Base-by-base conservation (phyloP, 2,329 filamentous ascomycete species). In the Daldinia sp. region DNA sequence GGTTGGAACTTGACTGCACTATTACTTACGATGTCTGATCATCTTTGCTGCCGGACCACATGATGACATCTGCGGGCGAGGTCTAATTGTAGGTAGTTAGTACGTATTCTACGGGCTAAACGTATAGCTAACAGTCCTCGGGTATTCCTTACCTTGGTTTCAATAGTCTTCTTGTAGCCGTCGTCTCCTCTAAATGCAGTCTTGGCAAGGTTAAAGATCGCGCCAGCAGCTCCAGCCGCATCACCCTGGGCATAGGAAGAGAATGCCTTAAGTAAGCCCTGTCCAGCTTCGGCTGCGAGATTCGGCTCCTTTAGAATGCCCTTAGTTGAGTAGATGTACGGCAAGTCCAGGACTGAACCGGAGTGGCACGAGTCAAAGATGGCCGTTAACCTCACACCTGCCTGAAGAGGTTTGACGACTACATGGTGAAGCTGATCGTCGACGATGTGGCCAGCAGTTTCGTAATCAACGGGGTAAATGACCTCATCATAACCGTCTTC, bases 41-140 rank as follows among this genome's bases (percentile, higher is more conserved):
- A 78, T 98, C 96, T 81, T 98, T 98, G 84, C 93, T 97, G 63
- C 96, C 96, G 61, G 93, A 97, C 89, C 94, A 96, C 93, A 98
- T 98, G 78, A 98, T 88, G 50, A 99, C 95, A 80, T 98, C 96
- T 50, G 96, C 96, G 1, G 94, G 92, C 54, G 92, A 96, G 10
- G 95, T 98, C 86, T 70, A 7, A 7, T 35, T 2, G 26, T 39
- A n/a, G 26, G 26, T 39, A n/a, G 26, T 68, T 44, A 70, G 59
- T 48, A 60, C 18, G 18, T 23, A 4, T 13, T 2, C 20, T 13
- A 7, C 28, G 3, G 30, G 12, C 2, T 54, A 23, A 33, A 18
- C 6, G 15, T 15, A 1, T 13, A 39, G 7, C 15, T 20, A 18
- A 28, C 13, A 20, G 15, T n/a, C 35, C 20, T 53, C 2, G 39